Evolutionary conservation across 2,329 filamentous ascomycete genomes (phyloP), one percentile per base, ranked within the genome.

Genomic region (Tolypocladium capitatum): DNA sequence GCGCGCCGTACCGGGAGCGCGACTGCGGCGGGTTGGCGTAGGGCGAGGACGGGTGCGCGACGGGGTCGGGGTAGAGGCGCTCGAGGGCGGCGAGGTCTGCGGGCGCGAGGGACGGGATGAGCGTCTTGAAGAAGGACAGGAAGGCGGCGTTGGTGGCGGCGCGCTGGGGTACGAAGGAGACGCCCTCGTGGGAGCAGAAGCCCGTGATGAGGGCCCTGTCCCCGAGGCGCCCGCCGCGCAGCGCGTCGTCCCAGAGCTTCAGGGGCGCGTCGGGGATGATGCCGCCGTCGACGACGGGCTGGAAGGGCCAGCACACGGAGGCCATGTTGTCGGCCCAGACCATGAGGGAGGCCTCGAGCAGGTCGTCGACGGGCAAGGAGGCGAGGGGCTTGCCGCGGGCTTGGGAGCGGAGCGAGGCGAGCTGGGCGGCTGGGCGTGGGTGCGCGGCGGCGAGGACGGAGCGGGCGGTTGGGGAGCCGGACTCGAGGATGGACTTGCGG

Each of bases 171-270:
- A 86, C 75, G 57, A 86, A 87, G 34, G 70, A 60, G 1, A 78
- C 73, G 16, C 83, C 84, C 60, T 88, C 84, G 56, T 86, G 80
- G 35, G 78, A 76, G 62, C 81, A 82, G 67, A 81, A 87, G 8
- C 83, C 83, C 0, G 81, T 85, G 44, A 88, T 64, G 44, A 87
- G 72, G 8, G 57, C 48, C 3, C 54, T 16, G 30, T 32, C 35
- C n/a, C 43, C 33, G 21, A 33, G 38, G 40, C 31, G 47, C 43
- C 47, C 80, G 78, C 8, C 82, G 68, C 72, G 76, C 16, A 66
- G 61, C 1, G 72, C 68, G 0, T 71, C 64, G 27, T 68, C 60
- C 78, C 78, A 83, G n/a, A 73, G 70, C n/a, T 71, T 66, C 13
- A 83, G 68, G 3, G 83, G 82, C 11, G 74, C 64, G 27, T 72